Conservation (phyloP, 495 filamentous ascomycete genomes). For the Penicillium soppii region DNA sequence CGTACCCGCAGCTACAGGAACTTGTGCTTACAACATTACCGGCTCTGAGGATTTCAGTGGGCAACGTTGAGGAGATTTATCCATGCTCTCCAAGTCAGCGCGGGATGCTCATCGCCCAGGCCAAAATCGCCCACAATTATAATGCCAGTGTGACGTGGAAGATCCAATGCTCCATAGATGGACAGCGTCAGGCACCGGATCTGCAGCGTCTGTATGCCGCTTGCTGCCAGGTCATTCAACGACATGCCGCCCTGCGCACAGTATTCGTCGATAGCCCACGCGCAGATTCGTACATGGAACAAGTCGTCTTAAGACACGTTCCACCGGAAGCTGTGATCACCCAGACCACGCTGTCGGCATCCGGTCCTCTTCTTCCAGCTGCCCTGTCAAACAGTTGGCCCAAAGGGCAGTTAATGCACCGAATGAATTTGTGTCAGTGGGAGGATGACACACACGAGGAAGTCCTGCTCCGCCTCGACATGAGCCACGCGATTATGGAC, state of each 20-base stretch:
- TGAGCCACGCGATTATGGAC: background rate
- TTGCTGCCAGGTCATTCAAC: slow-evolving; percentile 33
- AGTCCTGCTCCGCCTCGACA: background rate
- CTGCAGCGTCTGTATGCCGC: slow-evolving; percentile 30
- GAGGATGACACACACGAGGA: background rate
- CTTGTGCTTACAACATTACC: background rate
- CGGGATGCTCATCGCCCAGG: background rate
- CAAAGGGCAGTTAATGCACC: background rate
- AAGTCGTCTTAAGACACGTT: background rate
- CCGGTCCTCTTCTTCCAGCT: background rate
- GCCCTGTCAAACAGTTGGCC: background rate
- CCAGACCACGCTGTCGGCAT: background rate
- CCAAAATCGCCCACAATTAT: background rate
- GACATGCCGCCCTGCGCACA: slow-evolving; percentile 48
- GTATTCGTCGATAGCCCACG: slow-evolving; percentile 29
- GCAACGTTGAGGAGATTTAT: background rate
- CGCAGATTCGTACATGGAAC: background rate
- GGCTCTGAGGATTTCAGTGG: background rate
- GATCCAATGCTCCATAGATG: background rate
- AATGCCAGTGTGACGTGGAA: background rate
- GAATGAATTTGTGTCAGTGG: background rate
- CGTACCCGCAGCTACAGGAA: background rate
- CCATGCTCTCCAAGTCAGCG: background rate
- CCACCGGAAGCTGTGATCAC: background rate
- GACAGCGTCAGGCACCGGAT: slow-evolving; percentile 17